Evolutionary conservation across 805 yeast species (phyloP).

Genomic region (Wickerhamomyces alni): DNA sequence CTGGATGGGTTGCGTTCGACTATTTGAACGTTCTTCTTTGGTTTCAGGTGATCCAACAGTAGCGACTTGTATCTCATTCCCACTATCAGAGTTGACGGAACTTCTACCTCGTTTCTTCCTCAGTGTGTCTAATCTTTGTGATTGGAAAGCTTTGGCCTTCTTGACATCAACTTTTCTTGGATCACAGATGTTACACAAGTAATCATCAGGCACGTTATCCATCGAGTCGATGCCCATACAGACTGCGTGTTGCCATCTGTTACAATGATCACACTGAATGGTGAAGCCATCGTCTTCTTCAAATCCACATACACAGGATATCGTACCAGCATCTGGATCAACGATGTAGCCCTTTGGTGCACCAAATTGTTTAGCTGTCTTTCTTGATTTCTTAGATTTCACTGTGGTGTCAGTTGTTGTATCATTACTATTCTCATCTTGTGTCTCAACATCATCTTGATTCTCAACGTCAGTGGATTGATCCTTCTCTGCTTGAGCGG

Average conservation of each 20-base stretch:
- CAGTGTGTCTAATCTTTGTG: slow-evolving; percentile 16
- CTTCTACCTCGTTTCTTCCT: slow-evolving; percentile 11
- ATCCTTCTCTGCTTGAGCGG: not conserved
- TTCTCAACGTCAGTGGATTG: not conserved
- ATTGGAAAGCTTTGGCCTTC: slow-evolving; percentile 36
- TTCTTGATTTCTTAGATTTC: slow-evolving; percentile 8
- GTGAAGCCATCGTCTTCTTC: slow-evolving; percentile 92
- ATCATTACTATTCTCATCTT: slow-evolving; percentile 3
- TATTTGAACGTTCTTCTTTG: slow-evolving; percentile 2
- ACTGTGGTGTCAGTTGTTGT: slow-evolving; percentile 1
- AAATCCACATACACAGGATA: slow-evolving; percentile 84
- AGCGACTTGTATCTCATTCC: slow-evolving; percentile 1
- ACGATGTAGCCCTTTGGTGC: slow-evolving; percentile 41
- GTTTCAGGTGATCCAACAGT: slow-evolving; percentile 2
- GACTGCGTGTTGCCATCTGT: slow-evolving; percentile 92
- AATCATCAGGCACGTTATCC: slow-evolving; percentile 77
- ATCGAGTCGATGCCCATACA: slow-evolving; percentile 75
- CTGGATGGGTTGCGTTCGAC: not conserved
- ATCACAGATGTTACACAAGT: slow-evolving; percentile 74
- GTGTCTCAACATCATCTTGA: slow-evolving; percentile 1
- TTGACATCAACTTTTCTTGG: slow-evolving; percentile 40
- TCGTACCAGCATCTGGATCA: slow-evolving; percentile 77
- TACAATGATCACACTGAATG: slow-evolving; percentile 89
- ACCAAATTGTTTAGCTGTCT: not conserved
- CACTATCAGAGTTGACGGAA: slow-evolving; percentile 3